Conservation (phyloP, 2,329 filamentous ascomycete genomes). For the Xylariaceae sp. region DNA sequence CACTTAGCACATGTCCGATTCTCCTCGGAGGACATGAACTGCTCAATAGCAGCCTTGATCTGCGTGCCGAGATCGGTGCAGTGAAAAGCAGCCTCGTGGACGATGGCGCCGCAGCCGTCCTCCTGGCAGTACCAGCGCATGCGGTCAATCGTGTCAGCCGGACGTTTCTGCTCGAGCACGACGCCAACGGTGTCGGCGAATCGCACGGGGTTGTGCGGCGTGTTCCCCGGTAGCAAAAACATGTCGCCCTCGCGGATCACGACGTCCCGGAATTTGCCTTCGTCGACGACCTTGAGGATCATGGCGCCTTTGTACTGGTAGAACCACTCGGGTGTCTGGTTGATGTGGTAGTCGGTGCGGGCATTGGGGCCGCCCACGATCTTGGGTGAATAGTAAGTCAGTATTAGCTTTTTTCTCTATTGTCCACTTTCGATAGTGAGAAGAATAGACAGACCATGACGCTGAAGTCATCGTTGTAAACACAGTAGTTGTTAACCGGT, state of each 20-base stretch:
- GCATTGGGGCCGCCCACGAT: slow-evolving; percentile 95
- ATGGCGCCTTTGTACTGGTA: slow-evolving; percentile 93
- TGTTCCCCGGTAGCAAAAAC: slow-evolving; percentile 89
- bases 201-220: slow-evolving; percentile 92
- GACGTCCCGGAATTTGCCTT: slow-evolving; percentile 70
- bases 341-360: slow-evolving; percentile 97
- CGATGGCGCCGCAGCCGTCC: slow-evolving; percentile 57
- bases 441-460: slow-evolving; percentile 61
- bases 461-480: slow-evolving; percentile 79
- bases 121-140: slow-evolving; percentile 85
- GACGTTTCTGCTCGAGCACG: slow-evolving; percentile 82
- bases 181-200: slow-evolving; percentile 93
- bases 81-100: slow-evolving; percentile 83
- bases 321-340: slow-evolving; percentile 94
- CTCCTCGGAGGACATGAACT: slow-evolving; percentile 62
- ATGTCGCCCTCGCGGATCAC: slow-evolving; percentile 89
- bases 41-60: slow-evolving; percentile 86
- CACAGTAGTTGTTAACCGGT: slow-evolving; percentile 95
- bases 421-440: background rate
- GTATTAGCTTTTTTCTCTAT: background rate
- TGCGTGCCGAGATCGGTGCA: slow-evolving; percentile 89
- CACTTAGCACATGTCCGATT: slow-evolving; percentile 74
- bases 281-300: slow-evolving; percentile 87
- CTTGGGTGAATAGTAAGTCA: slow-evolving; percentile 35
- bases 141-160: slow-evolving; percentile 64